phyloP scores from a whole-genome alignment of 2,329 filamentous ascomycete genomes.

The Aspergillus glaucus region DNA sequence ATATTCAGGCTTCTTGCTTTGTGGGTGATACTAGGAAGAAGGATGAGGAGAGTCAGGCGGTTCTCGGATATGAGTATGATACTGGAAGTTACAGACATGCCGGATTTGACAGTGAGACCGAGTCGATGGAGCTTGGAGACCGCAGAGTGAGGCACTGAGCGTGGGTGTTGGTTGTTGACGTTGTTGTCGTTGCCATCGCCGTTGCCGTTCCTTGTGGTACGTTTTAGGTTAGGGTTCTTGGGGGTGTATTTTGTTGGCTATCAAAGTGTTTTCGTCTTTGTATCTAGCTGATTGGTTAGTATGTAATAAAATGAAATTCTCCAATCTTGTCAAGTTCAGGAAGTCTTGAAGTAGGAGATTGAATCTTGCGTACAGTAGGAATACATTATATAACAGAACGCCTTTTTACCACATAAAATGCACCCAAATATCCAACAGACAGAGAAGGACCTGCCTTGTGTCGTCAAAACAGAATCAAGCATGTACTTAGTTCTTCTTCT shows the following conservation, averaged over 20 bases:
- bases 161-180: no score
- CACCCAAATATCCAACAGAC: neutral
- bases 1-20: slow-evolving; percentile 14
- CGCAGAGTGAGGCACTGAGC: no score
- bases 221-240: no score
- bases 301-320: no score
- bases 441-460: neutral
- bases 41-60: neutral
- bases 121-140: no score
- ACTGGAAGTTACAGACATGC: neutral
- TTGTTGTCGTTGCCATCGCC: no score
- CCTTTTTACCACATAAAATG: slow-evolving; percentile 1
- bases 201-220: no score
- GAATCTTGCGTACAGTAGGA: neutral
- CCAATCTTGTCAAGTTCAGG: neutral
- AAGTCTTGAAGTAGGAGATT: neutral
- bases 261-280: neutral
- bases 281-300: neutral
- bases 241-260: no score
- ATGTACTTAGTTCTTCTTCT: slow-evolving; percentile 2
- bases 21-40: neutral
- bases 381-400: slow-evolving; percentile 1
- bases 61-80: neutral
- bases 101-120: no score
- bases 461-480: neutral